Conservation (phyloP, 2,329 filamentous ascomycete species). For the Alternaria postmessia region DNA sequence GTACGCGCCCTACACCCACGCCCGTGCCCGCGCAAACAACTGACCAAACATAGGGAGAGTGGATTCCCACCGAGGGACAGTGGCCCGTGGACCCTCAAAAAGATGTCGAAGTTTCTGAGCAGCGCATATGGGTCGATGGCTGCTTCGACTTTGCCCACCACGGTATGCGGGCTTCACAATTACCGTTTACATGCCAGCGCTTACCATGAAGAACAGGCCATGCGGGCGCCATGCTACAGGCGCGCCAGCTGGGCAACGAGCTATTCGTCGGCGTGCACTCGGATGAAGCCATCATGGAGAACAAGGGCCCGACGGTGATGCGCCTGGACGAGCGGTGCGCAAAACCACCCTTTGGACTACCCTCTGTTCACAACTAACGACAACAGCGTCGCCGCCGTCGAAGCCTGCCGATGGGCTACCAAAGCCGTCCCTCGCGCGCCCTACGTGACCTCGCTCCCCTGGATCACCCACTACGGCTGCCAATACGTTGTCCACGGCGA, state of each 20-base stretch:
- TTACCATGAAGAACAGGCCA: slow-evolving; percentile 68
- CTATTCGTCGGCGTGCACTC: slow-evolving; percentile 94
- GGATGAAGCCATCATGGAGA: slow-evolving; percentile 92
- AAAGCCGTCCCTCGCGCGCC: slow-evolving; percentile 83
- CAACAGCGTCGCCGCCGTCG: slow-evolving; percentile 79
- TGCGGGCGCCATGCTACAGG: slow-evolving; percentile 95
- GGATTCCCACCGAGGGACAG: slow-evolving; percentile 61
- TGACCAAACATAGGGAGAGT: slow-evolving; percentile 40
- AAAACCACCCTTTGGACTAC: slow-evolving; percentile 5
- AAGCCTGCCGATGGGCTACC: slow-evolving; percentile 95
- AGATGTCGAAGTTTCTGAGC: slow-evolving; percentile 65
- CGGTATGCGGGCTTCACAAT: slow-evolving; percentile 59
- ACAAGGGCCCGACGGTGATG: slow-evolving; percentile 99
- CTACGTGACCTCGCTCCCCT: slow-evolving; percentile 91
- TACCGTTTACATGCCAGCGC: not conserved
- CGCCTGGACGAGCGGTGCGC: slow-evolving; percentile 80
- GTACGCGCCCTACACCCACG: slow-evolving; percentile 20
- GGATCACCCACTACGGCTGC: slow-evolving; percentile 96
- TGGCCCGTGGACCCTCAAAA: slow-evolving; percentile 73
- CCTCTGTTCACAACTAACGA: slow-evolving; percentile 3
- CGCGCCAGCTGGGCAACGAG: slow-evolving; percentile 86
- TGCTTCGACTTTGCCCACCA: slow-evolving; percentile 99
- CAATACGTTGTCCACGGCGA: slow-evolving; percentile 96
- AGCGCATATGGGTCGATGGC: slow-evolving; percentile 96
- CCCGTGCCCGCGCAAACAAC: not conserved